phyloP scores from a whole-genome alignment of 2,329 filamentous ascomycete species.

The Fusarium tuaranense region DNA sequence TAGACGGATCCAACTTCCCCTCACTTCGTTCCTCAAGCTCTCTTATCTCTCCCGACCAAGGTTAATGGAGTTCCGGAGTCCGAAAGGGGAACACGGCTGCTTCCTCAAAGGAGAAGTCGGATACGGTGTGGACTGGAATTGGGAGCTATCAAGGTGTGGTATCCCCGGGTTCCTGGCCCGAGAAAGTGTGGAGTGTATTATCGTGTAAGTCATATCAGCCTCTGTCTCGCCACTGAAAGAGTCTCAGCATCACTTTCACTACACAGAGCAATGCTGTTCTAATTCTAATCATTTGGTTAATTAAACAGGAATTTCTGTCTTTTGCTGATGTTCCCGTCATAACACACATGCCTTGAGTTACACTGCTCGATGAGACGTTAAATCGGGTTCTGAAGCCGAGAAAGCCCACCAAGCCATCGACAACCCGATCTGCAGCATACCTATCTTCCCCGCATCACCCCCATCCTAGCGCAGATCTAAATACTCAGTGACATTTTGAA shows the following conservation, averaged over 20 bases:
- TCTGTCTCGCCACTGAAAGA: not conserved
- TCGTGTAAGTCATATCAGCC: slow-evolving; percentile 10
- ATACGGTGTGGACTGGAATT: not conserved
- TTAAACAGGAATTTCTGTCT: not conserved
- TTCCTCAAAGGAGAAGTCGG: not conserved
- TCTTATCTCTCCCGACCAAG: not conserved
- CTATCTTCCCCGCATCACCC: not conserved
- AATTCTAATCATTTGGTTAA: not conserved
- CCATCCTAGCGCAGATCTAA: not conserved
- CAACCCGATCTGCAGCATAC: not conserved
- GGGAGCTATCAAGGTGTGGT: not conserved
- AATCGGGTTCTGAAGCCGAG: slow-evolving; percentile 3
- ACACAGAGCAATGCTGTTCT: not conserved
- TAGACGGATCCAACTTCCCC: not conserved
- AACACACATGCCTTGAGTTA: not conserved
- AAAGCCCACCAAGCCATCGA: not conserved
- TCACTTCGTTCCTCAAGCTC: not conserved
- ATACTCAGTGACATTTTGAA: not conserved
- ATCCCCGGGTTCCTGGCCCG: slow-evolving; percentile 14
- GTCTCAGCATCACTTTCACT: not conserved
- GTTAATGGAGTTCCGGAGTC: not conserved
- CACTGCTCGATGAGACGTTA: not conserved
- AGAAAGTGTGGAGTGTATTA: not conserved
- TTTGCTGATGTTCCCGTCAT: not conserved
- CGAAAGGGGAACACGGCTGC: not conserved